Percentiles rank a stretch among this genome's conserved stretches.
phyloP scores from a whole-genome alignment of 2,329 filamentous ascomycete species.

The Fusarium sp. region DNA sequence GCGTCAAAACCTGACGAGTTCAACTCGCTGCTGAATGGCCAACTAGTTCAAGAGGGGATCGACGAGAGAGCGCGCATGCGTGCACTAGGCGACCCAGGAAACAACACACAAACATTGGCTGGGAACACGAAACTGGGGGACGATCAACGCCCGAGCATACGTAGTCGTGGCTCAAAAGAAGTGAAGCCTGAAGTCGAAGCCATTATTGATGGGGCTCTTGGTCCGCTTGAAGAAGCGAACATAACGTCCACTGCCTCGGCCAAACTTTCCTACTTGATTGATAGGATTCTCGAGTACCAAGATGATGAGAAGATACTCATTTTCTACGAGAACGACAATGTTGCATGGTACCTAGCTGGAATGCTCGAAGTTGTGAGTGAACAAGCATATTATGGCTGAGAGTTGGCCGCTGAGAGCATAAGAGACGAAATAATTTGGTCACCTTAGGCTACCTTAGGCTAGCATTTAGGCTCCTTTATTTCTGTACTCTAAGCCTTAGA shows the following conservation, averaged over 20 bases:
- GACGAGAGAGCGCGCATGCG: slow-evolving; percentile 52
- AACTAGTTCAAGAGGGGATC: slow-evolving; percentile 56
- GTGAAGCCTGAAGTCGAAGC: slow-evolving; percentile 39
- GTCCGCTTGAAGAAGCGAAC: slow-evolving; percentile 68
- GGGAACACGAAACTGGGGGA: slow-evolving; percentile 60
- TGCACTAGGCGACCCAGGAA: slow-evolving; percentile 15
- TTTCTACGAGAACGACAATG: slow-evolving; percentile 91
- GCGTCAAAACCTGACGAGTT: slow-evolving; percentile 58
- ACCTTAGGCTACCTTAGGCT: too few relatives aligned
- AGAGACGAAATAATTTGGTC: too few relatives aligned
- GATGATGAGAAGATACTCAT: slow-evolving; percentile 85
- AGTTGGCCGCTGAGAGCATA: neutral
- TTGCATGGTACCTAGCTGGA: slow-evolving; percentile 86
- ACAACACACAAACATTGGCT: slow-evolving; percentile 48
- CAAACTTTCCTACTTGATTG: slow-evolving; percentile 88
- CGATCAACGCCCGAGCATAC: slow-evolving; percentile 51
- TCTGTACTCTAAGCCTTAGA: too few relatives aligned
- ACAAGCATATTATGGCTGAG: neutral
- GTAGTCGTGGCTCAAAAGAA: slow-evolving; percentile 47
- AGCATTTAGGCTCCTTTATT: too few relatives aligned
- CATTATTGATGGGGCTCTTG: slow-evolving; percentile 44
- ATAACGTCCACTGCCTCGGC: slow-evolving; percentile 85
- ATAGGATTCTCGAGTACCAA: slow-evolving; percentile 76
- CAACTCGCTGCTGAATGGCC: slow-evolving; percentile 61
- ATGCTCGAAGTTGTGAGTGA: slow-evolving; percentile 76